Base-by-base conservation (phyloP, 2,329 filamentous ascomycete species). In the Truncatella angustata region DNA sequence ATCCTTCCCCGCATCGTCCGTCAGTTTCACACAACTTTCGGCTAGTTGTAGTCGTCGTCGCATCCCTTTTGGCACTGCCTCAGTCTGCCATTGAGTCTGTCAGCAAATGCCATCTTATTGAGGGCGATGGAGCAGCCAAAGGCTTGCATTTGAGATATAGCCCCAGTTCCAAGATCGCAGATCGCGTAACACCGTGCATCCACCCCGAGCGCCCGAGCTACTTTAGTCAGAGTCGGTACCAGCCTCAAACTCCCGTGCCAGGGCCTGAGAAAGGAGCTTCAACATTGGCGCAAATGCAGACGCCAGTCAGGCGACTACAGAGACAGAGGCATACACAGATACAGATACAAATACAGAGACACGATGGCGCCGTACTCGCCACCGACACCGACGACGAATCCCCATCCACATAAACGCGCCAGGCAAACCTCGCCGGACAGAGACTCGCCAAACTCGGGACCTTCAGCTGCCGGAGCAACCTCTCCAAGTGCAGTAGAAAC, bases 321-420 rank as follows among this genome's bases (percentile, higher is more conserved):
- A 21, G 37, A 40, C 18, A 40, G 37, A 21, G 18, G 24, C 18
- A 18, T 18, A 16, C 18, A 40, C 18, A 24, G 21, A 45, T 32
- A 45, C 20, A 26, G 11, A 26, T 18, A 23, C n/a, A 23, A 7
- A 20, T 21, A 12, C 23, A 24, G 14, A 23, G 28, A 32, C 43
- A 56, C 54, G 60, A 79, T 78, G 78, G 73, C 73, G 59, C 70
- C 69, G 37, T 71, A 71, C 59, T 72, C 73, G 53, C 76, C 80
- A 62, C 73, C 76, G 53, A 78, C 78, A 53, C 75, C 77, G 63
- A 70, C 69, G 59, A 67, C 73, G 43, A 16, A 32, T 60, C 67
- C 73, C 39, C 74, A 81, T 60, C 79, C 80, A 39, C 70, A 73
- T 61, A 86, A 86, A 69, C 81, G 83, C 59, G 73, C 76, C 56